Evolutionary conservation across 2,329 filamentous ascomycete genomes (phyloP).

Genomic region (Trichoderma lentiforme): DNA sequence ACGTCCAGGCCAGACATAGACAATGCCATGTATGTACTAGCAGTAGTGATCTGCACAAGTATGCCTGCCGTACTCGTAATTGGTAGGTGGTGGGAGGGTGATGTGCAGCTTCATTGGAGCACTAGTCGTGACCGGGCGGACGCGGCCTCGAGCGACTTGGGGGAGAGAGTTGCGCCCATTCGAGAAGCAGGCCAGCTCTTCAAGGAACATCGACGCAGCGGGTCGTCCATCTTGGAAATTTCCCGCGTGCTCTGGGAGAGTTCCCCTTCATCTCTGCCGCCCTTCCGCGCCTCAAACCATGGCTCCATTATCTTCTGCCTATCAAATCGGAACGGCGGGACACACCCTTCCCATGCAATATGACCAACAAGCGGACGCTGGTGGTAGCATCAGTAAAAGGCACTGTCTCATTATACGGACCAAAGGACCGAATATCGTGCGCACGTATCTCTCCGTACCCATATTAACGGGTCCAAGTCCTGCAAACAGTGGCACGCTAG

Average conservation of each 20-base stretch:
- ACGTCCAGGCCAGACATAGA: not conserved
- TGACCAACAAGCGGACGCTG: not conserved
- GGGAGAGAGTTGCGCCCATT: not conserved
- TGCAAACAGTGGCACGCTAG: not conserved
- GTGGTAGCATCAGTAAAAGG: not conserved
- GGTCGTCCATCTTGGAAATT: not conserved
- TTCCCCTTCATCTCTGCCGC: not conserved
- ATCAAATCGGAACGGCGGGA: not conserved
- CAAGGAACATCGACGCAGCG: not conserved
- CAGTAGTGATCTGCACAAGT: not conserved
- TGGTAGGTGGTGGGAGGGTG: not conserved
- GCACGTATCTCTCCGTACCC: constrained; percentile 4
- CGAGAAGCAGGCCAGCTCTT: not conserved
- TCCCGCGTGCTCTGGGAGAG: not conserved
- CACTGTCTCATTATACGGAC: not conserved
- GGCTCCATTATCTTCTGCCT: not conserved
- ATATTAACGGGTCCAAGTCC: constrained; percentile 8
- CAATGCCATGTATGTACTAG: not conserved
- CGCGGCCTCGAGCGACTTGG: not conserved
- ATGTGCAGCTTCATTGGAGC: not conserved
- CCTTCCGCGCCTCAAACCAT: not conserved
- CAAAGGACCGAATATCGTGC: constrained; percentile 14
- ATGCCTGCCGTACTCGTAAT: not conserved
- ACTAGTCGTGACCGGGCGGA: not conserved
- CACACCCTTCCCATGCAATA: not conserved